Base-by-base conservation (phyloP, 768 basidiomycete species). In the Scleroderma bovista region DNA sequence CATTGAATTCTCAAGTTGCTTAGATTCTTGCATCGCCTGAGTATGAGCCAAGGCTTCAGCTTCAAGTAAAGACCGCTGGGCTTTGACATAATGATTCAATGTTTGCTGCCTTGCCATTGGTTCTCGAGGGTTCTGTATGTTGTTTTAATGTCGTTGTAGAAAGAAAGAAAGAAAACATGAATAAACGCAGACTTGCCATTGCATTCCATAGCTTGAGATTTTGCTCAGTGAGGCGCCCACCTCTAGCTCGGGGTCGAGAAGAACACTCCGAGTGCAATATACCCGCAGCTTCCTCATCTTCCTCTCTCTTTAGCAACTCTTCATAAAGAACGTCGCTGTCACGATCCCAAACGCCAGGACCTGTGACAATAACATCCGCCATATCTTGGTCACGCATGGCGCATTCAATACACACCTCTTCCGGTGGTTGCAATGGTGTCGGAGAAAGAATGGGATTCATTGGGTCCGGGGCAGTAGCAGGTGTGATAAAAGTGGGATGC, bases 311-410 rank as follows among this genome's bases (percentile, higher is more conserved):
- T 52, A 84, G 71, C 20, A 94, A 71, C 36, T 98, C 94, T 34
- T 89, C 80, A 50, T 78, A 95, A 26, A 78, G 72, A 11, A 75
- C 80, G 62, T 99, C 95, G 61, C 91, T 93, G 54, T 86, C 86
- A 34, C 96, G 77, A 0, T 89, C 91, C 96, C 96, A 99, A 8
- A 88, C 78, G 1, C 93, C 91, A 10, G 84, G 81, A 24, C 83
- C 81, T 3, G 83, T 79, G 19, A 96, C 96, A 65, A 89, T 80
- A 22, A 99, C 92, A 65, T 96, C 94, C 9, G 86, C 91, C 88
- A 99, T 92, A 64, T 99, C 96, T 62, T 95, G 83, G 67, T 99
- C 96, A 29, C 96, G 84, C 94, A 98, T 98, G 51, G 96, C 87
- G 63, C 96, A 99, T 67, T 98, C 96, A 32, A 96, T 75, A 59